phyloP scores from a whole-genome alignment of 78 protist genomes.

The Capsaspora owczarzaki region DNA sequence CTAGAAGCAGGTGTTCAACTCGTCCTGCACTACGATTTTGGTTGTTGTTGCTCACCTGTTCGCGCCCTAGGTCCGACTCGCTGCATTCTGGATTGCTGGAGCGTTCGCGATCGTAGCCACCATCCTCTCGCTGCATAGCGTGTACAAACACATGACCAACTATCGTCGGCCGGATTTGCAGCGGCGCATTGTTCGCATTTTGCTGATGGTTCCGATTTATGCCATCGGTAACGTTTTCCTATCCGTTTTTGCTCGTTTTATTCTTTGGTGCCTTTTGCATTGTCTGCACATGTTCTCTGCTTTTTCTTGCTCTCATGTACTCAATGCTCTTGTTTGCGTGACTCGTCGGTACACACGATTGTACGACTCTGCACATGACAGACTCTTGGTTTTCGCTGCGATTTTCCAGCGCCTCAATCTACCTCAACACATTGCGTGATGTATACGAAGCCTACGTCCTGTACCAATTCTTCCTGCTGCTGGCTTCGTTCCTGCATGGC shows the following conservation, averaged over 20 bases:
- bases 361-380: neutral
- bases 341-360: neutral
- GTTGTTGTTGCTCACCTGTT: too few relatives aligned
- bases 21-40: too few relatives aligned
- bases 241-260: neutral
- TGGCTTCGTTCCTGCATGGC: conserved; percentile 25
- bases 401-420: neutral
- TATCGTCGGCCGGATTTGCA: neutral
- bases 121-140: neutral
- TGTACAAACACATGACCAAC: neutral
- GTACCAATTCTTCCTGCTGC: conserved; percentile 34
- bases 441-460: conserved; percentile 44
- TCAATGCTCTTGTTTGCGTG: neutral
- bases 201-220: neutral
- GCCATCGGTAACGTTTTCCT: neutral
- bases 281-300: neutral
- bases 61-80: too few relatives aligned
- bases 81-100: neutral
- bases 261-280: neutral
- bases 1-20: too few relatives aligned
- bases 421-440: conserved; percentile 31
- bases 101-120: neutral
- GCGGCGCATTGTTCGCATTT: neutral
- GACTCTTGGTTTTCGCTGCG: conserved; percentile 11
- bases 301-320: neutral